phyloP scores from a whole-genome alignment of 148 eudicot genomes.

The Pharnaceum exiguum region DNA sequence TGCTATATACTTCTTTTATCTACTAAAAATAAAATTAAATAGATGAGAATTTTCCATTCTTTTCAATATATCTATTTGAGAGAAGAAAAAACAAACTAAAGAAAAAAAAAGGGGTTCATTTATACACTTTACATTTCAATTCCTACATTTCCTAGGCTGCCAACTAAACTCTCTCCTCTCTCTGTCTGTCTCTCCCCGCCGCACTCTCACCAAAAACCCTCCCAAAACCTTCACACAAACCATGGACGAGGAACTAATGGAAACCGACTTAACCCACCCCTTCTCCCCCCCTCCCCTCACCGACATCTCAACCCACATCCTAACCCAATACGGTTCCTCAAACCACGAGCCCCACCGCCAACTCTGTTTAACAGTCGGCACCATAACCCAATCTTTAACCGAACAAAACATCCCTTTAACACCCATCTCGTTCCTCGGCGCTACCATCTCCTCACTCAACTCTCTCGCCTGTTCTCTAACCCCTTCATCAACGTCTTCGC shows the following conservation, averaged over 20 bases:
- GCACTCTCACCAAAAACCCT: no score
- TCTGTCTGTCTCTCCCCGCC: no score
- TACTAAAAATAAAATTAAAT: no score
- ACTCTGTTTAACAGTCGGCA: slow-evolving; percentile 62
- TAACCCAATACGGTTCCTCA: slow-evolving; percentile 39
- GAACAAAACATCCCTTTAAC: slow-evolving; percentile 51
- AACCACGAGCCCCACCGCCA: slow-evolving; percentile 51
- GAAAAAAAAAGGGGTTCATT: no score
- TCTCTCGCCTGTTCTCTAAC: slow-evolving; percentile 23
- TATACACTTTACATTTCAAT: no score
- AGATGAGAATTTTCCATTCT: no score
- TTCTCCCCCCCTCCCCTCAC: background rate
- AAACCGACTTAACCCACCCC: slow-evolving; percentile 25
- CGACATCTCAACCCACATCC: slow-evolving; percentile 47
- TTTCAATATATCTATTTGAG: no score
- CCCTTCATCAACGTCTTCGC: slow-evolving; percentile 44
- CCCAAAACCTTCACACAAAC: no score
- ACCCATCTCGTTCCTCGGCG: slow-evolving; percentile 64
- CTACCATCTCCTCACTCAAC: slow-evolving; percentile 62
- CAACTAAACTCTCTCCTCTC: no score
- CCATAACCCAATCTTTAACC: slow-evolving; percentile 63
- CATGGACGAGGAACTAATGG: slow-evolving; percentile 37
- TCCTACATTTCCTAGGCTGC: no score
- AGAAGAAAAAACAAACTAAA: no score
- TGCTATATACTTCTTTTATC: no score